Evolutionary conservation across 305 asterid species (phyloP).

Genomic region (Fraxinus floribunda): DNA sequence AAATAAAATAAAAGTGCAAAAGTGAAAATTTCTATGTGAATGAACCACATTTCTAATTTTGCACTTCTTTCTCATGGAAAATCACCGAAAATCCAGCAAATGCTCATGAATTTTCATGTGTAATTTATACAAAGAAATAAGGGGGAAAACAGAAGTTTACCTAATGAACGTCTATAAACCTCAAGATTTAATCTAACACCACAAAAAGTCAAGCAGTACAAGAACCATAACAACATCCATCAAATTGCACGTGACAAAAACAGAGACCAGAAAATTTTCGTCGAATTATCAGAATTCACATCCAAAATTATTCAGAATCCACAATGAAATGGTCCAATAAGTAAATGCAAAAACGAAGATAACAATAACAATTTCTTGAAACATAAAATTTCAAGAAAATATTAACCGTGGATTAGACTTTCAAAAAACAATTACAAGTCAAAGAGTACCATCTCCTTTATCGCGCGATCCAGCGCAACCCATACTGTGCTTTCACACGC

Average conservation of each 20-base stretch:
- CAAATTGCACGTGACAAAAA: neutral
- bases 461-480: slow-evolving; percentile 68
- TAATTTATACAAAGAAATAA: neutral
- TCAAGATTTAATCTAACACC: neutral
- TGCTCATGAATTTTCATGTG: neutral
- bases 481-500: slow-evolving; percentile 27
- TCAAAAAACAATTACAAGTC: neutral
- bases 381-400: neutral
- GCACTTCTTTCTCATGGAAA: neutral
- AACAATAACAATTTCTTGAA: neutral
- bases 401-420: neutral
- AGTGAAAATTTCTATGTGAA: neutral
- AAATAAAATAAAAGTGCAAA: neutral
- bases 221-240: neutral
- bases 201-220: neutral
- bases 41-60: neutral
- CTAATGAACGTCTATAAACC: neutral
- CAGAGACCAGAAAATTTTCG: neutral
- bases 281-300: neutral
- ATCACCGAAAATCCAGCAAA: neutral
- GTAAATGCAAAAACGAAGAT: neutral
- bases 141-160: neutral
- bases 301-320: neutral
- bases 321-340: neutral
- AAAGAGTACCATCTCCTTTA: slow-evolving; percentile 32